Base-by-base conservation (phyloP, 805 yeast genomes). In the Kodamaea leandrae region DNA sequence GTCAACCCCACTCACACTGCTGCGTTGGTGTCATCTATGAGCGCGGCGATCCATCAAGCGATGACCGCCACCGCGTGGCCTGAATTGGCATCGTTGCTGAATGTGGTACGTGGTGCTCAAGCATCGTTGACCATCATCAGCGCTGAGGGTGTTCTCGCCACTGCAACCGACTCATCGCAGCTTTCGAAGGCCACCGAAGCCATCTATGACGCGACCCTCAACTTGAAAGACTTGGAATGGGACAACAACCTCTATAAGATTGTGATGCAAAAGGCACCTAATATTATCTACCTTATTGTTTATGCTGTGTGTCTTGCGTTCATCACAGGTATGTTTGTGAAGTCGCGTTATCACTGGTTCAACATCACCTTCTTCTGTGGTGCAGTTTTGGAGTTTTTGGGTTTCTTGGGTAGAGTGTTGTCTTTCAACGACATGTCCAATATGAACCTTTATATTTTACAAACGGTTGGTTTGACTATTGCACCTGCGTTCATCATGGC, bases 61-160 rank as follows among this genome's bases (percentile, higher is more conserved):
- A 39, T 39, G 9, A 61, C 66, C 1, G 64, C 45, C 30, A 57
- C 60, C 1, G 47, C 37, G 25, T 14, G n/a, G 3, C 34, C 29
- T 10, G 56, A 54, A 7, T 47, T 61, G 23, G 20, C 36, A 4
- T 46, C 57, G 2, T 52, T 57, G 16, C 60, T 68, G 3, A 23
- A 39, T 36, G 43, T 49, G 6, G 40, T 49, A 6, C 45, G 71
- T 29, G 71, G 71, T 2, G 71, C 68, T 4, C 45, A 57, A 34
- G 72, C 71, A 1, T 65, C 72, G 2, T 46, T 63, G 35, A 55
- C 63, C 5, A 54, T 66, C 14, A 49, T 66, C 21, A 47, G 56
- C 1, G 71, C 71, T 9, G 61, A 64, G 40, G 32, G 55, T 15
- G 61, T 63, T 1, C 45, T 61, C 26, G 71, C 72, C 13, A 64